Conservation (phyloP, 169 alveolate species). For the Eimeria mitis region DNA sequence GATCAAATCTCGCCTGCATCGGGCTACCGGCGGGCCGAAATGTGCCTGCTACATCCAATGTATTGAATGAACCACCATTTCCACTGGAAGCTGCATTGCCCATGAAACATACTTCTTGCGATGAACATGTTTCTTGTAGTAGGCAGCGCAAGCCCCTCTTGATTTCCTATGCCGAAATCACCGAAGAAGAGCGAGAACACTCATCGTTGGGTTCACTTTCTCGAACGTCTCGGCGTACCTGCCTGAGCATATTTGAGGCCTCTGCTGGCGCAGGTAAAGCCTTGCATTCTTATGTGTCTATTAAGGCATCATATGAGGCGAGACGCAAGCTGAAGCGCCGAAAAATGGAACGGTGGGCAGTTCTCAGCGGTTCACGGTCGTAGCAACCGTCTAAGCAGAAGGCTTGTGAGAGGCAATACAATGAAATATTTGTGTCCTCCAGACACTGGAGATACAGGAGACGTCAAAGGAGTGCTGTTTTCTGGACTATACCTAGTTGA, state of each 20-base stretch:
- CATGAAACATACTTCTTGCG: neutral
- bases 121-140: neutral
- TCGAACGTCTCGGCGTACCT: neutral
- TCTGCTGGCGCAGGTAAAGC: neutral
- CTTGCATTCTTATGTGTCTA: neutral
- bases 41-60: neutral
- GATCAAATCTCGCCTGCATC: neutral
- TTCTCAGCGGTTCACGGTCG: neutral
- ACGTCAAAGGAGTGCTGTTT: neutral
- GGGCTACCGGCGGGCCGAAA: neutral
- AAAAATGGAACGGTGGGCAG: neutral
- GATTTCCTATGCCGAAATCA: neutral
- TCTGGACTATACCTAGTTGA: too few relatives aligned
- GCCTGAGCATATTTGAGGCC: neutral
- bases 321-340: neutral
- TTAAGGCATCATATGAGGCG: neutral
- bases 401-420: neutral
- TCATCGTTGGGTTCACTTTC: too few relatives aligned
- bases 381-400: neutral
- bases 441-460: neutral
- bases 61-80: neutral
- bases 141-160: neutral
- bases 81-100: neutral
- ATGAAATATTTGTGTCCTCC: neutral
- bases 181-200: neutral